Percentiles rank a stretch among this genome's conserved stretches.
Evolutionary conservation across 2,329 filamentous ascomycete genomes (phyloP).

Genomic region (Sarocladiaceae sp.): DNA sequence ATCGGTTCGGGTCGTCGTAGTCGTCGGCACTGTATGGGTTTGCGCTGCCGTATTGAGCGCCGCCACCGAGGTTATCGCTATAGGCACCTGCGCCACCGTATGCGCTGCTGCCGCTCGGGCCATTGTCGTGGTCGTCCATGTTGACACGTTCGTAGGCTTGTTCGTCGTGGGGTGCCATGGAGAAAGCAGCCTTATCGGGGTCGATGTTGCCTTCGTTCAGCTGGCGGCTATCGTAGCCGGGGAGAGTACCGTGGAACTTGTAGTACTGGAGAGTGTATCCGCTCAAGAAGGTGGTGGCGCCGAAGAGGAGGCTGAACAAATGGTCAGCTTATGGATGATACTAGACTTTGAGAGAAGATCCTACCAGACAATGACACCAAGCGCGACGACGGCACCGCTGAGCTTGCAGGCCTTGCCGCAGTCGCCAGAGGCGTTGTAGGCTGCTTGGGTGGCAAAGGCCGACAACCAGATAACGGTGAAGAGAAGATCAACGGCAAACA

Average conservation of each 20-base stretch:
- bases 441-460: constrained; percentile 58
- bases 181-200: constrained; percentile 64
- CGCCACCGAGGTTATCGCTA: constrained; percentile 21
- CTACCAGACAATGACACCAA: constrained; percentile 59
- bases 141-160: constrained; percentile 59
- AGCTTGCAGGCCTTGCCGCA: constrained; percentile 52
- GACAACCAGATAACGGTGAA: constrained; percentile 60
- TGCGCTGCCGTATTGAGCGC: constrained; percentile 28
- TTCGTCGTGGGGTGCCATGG: constrained; percentile 59
- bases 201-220: constrained; percentile 47
- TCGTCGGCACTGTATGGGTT: constrained; percentile 33
- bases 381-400: constrained; percentile 56
- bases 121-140: constrained; percentile 43
- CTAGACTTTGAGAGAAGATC: constrained; percentile 18
- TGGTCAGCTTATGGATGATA: no score
- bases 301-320: constrained; percentile 46
- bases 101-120: constrained; percentile 12
- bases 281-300: constrained; percentile 46
- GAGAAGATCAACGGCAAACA: constrained; percentile 51
- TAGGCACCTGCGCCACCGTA: constrained; percentile 30
- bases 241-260: constrained; percentile 54
- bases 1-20: constrained; percentile 31
- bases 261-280: constrained; percentile 56
- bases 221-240: constrained; percentile 50
- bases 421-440: constrained; percentile 51